A percentile compares a stretch with the other conserved stretches of the same genome.
phyloP scores from a whole-genome alignment of 768 basidiomycete genomes.

The Dioszegia hungarica region DNA sequence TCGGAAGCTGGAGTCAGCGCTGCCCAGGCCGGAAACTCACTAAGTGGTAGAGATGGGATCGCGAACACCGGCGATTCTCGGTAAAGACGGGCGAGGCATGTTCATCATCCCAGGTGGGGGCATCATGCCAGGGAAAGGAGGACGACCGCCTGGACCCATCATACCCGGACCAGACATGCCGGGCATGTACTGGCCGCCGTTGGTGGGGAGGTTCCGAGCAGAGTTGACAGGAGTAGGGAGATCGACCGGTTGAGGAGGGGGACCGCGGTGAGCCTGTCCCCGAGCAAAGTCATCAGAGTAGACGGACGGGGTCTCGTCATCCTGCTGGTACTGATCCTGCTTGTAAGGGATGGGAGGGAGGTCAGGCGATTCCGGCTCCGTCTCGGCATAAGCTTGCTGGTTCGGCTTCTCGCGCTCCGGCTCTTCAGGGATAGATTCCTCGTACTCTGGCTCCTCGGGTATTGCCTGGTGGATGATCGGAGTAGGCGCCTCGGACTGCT shows the following conservation, averaged over 20 bases:
- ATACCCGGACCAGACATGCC: slow-evolving; percentile 14
- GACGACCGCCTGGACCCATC: slow-evolving; percentile 8
- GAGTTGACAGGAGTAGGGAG: slow-evolving; percentile 40
- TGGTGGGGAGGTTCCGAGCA: neutral
- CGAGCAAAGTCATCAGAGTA: slow-evolving; percentile 18
- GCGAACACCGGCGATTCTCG: slow-evolving; percentile 43
- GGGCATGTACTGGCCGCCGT: slow-evolving; percentile 11
- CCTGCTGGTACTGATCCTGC: neutral
- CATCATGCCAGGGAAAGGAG: slow-evolving; percentile 25
- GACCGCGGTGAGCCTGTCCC: slow-evolving; percentile 14
- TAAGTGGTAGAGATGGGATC: slow-evolving; percentile 49
- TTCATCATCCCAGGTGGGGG: slow-evolving; percentile 32
- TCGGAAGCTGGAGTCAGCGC: slow-evolving; percentile 24
- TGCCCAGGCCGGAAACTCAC: slow-evolving; percentile 11
- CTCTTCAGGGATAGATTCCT: slow-evolving; percentile 14
- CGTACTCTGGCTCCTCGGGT: slow-evolving; percentile 5
- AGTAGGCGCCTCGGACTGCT: neutral
- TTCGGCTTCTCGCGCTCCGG: slow-evolving; percentile 1
- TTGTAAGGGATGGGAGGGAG: slow-evolving; percentile 25
- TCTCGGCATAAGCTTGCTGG: slow-evolving; percentile 10
- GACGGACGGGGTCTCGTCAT: neutral
- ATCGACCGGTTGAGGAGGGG: slow-evolving; percentile 41
- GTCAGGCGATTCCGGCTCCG: slow-evolving; percentile 6
- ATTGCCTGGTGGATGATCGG: neutral
- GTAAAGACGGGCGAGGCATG: slow-evolving; percentile 44